These are phyloP conservation scores for Alternaria hordeiaustralica DNA, from an alignment of 2,329 filamentous ascomycete species.

Conservation along the genomic window DNA sequence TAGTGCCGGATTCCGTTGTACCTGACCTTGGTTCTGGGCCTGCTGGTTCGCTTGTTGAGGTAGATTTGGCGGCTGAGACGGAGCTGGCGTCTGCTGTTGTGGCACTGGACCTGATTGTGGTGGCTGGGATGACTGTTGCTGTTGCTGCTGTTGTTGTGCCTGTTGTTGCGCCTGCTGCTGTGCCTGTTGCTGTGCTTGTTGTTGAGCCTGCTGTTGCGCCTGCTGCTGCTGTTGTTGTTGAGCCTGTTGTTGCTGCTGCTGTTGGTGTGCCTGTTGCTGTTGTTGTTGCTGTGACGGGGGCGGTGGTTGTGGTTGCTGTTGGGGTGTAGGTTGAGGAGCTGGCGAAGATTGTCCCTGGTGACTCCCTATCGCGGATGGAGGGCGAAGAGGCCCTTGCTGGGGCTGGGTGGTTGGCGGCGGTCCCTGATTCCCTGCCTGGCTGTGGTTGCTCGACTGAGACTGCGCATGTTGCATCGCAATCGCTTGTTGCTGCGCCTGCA, in stretches of 20 bases:
- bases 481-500: slow-evolving; percentile 48
- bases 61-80: slow-evolving; percentile 43
- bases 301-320: slow-evolving; percentile 49
- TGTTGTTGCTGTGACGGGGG: slow-evolving; percentile 49
- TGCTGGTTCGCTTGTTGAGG: slow-evolving; percentile 43
- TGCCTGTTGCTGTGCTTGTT: slow-evolving; percentile 25
- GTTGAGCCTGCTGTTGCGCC: slow-evolving; percentile 37
- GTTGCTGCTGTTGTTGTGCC: slow-evolving; percentile 33
- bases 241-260: background rate
- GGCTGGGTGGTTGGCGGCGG: slow-evolving; percentile 45
- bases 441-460: slow-evolving; percentile 58
- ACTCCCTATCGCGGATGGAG: slow-evolving; percentile 46
- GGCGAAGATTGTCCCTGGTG: slow-evolving; percentile 51
- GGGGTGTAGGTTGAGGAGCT: slow-evolving; percentile 44
- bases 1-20: slow-evolving; percentile 45
- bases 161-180: slow-evolving; percentile 49
- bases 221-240: slow-evolving; percentile 40
- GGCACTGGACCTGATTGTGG: slow-evolving; percentile 52
- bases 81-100: slow-evolving; percentile 52
- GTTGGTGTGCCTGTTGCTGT: slow-evolving; percentile 27
- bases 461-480: slow-evolving; percentile 57
- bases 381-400: slow-evolving; percentile 48
- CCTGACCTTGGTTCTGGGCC: slow-evolving; percentile 41
- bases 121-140: slow-evolving; percentile 32
- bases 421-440: slow-evolving; percentile 51